These are phyloP conservation scores for Coriaria nepalensis DNA, from an alignment of 306 rosid genomes.

Conservation along the genomic window DNA sequence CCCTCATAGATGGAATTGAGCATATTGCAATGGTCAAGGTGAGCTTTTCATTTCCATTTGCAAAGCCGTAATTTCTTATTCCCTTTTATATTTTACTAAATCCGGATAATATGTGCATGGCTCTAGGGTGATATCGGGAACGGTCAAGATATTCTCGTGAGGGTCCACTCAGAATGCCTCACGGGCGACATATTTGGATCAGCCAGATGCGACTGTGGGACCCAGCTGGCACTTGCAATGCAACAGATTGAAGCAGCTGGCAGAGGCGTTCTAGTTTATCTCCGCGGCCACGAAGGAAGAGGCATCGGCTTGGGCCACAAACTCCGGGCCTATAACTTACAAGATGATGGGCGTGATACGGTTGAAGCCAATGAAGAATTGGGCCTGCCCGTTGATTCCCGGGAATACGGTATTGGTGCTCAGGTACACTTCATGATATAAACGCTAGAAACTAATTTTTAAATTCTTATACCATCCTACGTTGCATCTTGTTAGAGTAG, in stretches of 20 bases:
- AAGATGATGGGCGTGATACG: conserved; percentile 70
- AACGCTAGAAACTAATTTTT: no score
- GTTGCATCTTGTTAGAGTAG: no score
- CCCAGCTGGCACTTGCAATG: conserved; percentile 84
- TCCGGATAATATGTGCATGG: background rate
- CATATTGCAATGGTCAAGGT: conserved; percentile 99
- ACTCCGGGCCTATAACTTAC: conserved; percentile 84
- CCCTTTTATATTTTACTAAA: no score
- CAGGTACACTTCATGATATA: conserved; percentile 38
- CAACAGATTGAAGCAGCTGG: conserved; percentile 93
- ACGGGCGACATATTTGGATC: conserved; percentile 99
- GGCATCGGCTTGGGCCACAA: conserved; percentile 97
- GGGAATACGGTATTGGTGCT: conserved; percentile 94
- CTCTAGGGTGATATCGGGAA: conserved; percentile 81
- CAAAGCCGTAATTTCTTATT: no score
- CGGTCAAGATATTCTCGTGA: conserved; percentile 77
- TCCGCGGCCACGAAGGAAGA: conserved; percentile 94
- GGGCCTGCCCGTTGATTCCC: conserved; percentile 89
- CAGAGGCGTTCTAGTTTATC: conserved; percentile 77
- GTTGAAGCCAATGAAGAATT: conserved; percentile 94
- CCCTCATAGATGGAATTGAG: conserved; percentile 78
- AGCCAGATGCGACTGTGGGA: conserved; percentile 92
- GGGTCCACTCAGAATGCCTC: conserved; percentile 94
- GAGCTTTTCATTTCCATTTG: conserved; percentile 11
- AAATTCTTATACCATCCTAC: no score